Conservation (phyloP, 345 rosid species). For the Aegle marmelos region DNA sequence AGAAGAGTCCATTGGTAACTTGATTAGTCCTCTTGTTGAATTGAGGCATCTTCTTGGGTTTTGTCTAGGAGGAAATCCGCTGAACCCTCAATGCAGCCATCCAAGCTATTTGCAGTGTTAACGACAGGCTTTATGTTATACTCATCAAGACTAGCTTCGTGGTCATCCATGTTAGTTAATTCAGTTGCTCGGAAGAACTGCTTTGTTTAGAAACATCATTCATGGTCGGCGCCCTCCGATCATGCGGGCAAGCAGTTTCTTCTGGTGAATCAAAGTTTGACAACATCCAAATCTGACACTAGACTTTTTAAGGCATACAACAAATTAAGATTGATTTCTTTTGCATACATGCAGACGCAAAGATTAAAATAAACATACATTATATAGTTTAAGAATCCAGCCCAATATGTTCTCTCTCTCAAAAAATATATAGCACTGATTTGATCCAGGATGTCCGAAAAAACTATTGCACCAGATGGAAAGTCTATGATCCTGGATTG, state of each 20-base stretch:
- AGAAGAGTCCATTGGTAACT: conserved; percentile 83
- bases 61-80: conserved; percentile 49
- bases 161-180: conserved; percentile 62
- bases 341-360: background rate
- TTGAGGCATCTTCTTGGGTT: conserved; percentile 57
- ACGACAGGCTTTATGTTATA: conserved; percentile 76
- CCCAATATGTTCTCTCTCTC: background rate
- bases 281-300: conserved; percentile 61
- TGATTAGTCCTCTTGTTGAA: conserved; percentile 66
- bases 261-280: conserved; percentile 69
- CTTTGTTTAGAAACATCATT: conserved; percentile 61
- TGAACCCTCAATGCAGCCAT: conserved; percentile 64
- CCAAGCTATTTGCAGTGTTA: conserved; percentile 56
- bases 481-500: no score
- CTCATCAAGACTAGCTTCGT: conserved; percentile 67
- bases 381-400: background rate
- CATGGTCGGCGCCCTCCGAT: conserved; percentile 58
- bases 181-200: conserved; percentile 50
- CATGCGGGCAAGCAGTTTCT: conserved; percentile 73
- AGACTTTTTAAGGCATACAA: conserved; percentile 62
- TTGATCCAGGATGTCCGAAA: no score
- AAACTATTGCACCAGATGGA: no score
- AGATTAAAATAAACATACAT: background rate
- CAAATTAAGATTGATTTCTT: background rate
- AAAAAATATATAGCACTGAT: no score